phyloP scores from a whole-genome alignment of 2,329 filamentous ascomycete species.

The Hypoxylon sp. region DNA sequence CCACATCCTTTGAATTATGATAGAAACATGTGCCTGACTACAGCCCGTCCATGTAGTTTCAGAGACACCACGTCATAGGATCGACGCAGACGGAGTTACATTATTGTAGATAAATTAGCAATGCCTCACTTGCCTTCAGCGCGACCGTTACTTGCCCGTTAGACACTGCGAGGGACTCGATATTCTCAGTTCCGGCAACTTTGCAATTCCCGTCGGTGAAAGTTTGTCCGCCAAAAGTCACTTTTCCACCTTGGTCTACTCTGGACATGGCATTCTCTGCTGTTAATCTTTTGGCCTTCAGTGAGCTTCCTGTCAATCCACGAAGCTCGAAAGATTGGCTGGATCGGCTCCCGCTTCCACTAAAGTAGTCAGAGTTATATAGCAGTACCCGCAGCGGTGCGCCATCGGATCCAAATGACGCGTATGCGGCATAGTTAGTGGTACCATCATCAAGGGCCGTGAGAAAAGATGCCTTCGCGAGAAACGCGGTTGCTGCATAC shows the following conservation, averaged over 20 bases:
- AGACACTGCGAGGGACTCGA: constrained; percentile 56
- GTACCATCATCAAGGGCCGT: constrained; percentile 62
- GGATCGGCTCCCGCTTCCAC: constrained; percentile 54
- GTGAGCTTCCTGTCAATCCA: constrained; percentile 56
- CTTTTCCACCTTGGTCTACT: constrained; percentile 60
- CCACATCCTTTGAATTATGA: too few species aligned
- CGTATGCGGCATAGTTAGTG: constrained; percentile 63
- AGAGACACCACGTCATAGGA: too few species aligned
- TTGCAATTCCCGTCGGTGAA: constrained; percentile 64
- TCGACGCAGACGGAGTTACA: not conserved
- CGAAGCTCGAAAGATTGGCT: constrained; percentile 60
- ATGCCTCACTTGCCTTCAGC: constrained; percentile 63
- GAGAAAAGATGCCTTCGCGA: constrained; percentile 61
- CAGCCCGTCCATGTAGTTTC: too few species aligned
- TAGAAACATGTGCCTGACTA: too few species aligned
- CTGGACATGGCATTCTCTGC: constrained; percentile 61
- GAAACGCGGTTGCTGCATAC: constrained; percentile 62
- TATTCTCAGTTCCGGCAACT: constrained; percentile 58
- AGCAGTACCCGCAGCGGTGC: constrained; percentile 59
- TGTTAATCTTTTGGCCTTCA: constrained; percentile 63
- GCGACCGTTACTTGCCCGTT: constrained; percentile 59
- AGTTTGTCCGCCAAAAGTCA: constrained; percentile 62
- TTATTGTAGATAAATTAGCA: constrained; percentile 63
- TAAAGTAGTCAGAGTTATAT: constrained; percentile 63
- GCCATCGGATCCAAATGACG: constrained; percentile 58